Evolutionary conservation across 164 flowering plant species (phyloP), one percentile per base, ranked within the genome.

Genomic region (Kalanchoe fedtschenkoi): DNA sequence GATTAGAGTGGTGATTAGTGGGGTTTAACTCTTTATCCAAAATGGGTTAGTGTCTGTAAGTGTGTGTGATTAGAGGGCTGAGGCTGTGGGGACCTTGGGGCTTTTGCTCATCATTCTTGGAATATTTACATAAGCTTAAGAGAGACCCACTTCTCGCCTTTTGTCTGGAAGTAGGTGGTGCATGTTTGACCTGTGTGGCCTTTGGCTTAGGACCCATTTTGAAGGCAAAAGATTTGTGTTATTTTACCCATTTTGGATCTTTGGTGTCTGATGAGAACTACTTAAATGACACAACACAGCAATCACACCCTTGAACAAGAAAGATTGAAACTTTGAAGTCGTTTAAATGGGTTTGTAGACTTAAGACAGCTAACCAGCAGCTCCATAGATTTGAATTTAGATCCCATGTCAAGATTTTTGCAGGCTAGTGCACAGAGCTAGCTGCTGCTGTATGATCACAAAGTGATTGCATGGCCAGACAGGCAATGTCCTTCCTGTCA

Each of bases 91-190:
- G 32, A 24, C 69, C 80, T 70, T 75, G 56, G 32, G 24, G 68
- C 80, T 70, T 75, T 78, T 60, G 55, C 68, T 74, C 76, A 79
- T 80, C 80, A 79, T 80, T 76, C 72, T 56, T 61, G 79, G 92
- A 79, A 79, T 82, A 80, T 81, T 77, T 80, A 72, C 64, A 32
- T 24, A 51, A 63, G 69, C 60, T 71, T 26, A 70, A 63, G 60
- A 62, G 46, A 76, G 78, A 70, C 86, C 86, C 80, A 78, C 77
- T 37, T 51, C 21, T 71, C 42, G 38, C 79, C 76, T 87, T 82
- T 73, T 79, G 87, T 79, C 81, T 69, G 75, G 70, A 79, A 75
- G 77, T 79, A 72, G 80, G 74, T 81, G 80, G 66, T 53, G 44
- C 28, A 21, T 63, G 66, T 53, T 79, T 51, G 32, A 51, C 32